Percentiles rank a stretch among this genome's conserved stretches.
Evolutionary conservation across 805 yeast genomes (phyloP).

Genomic region (Teunomyces funiuensis): DNA sequence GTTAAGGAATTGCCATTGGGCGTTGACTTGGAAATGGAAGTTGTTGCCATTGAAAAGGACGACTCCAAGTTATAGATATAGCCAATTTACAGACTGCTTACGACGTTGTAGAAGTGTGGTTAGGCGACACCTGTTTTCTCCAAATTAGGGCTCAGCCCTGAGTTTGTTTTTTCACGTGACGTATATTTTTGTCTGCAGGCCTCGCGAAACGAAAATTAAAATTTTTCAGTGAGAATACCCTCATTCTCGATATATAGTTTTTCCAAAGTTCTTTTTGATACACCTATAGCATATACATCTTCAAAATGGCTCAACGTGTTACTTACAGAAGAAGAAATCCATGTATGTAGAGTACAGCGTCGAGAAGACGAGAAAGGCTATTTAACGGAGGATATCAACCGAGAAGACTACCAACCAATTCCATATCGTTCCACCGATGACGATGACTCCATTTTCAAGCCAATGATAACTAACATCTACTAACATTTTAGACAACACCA

Average conservation of each 20-base stretch:
- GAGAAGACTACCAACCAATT: background rate
- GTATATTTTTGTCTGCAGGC: background rate
- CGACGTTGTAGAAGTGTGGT: too few species aligned
- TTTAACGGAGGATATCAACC: too few species aligned
- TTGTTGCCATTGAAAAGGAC: slow-evolving; percentile 72
- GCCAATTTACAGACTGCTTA: too few species aligned
- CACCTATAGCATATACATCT: slow-evolving; percentile 20
- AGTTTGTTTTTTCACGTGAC: background rate
- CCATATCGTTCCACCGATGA: background rate
- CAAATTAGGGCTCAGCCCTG: background rate
- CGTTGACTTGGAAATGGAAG: slow-evolving; percentile 87
- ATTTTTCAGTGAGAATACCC: slow-evolving; percentile 6
- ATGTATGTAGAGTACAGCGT: slow-evolving; percentile 42
- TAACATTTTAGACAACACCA: slow-evolving; percentile 86
- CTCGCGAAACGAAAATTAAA: background rate
- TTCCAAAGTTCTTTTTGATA: slow-evolving; percentile 14
- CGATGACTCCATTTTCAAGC: background rate
- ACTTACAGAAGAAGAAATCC: slow-evolving; percentile 99
- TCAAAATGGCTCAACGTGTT: slow-evolving; percentile 97
- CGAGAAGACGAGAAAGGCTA: too few species aligned
- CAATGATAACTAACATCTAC: slow-evolving; percentile 19
- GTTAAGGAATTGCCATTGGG: slow-evolving; percentile 89
- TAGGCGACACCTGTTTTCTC: background rate
- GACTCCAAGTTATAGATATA: slow-evolving; percentile 29
- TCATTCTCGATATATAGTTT: slow-evolving; percentile 8